Evolutionary conservation across 176 grass and related monocot genomes (phyloP), one percentile per base, ranked within the genome.

Genomic region (Echinochloa phyllopogon): DNA sequence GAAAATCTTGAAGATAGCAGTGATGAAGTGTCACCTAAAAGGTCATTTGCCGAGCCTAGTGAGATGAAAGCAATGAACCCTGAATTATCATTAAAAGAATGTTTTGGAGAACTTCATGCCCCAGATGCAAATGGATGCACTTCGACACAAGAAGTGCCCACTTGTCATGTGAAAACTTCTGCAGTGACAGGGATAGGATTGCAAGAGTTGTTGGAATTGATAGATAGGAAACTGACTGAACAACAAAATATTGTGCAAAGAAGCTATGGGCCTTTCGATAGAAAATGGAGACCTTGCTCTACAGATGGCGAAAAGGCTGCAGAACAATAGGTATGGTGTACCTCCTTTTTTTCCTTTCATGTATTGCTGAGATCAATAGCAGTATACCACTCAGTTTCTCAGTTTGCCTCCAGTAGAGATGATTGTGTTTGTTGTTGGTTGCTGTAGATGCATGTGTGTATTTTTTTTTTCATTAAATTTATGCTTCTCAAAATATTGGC

Each of bases 151-250:
- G 52, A 75, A 78, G 9, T 65, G 80, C 71, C 44, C 37, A 79
- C 53, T 81, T 92, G 77, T 63, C 84, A 87, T 29, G 91, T 98
- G 76, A 93, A 92, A 89, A 95, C 91, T 84, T 98, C 95, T 77
- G 91, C 93, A 52, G 85, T 94, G 42, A 83, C 65, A 1, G 89
- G 95, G 51, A 73, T 75, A 84, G 95, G 95, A 68, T 88, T 98
- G 87, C 91, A 98, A 83, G 91, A 92, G 72, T 79, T 98, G 33
- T 67, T 98, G 76, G 52, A 70, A 25, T 52, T 94, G 40, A 95
- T 98, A 67, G 96, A 98, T 82, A 33, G 55, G 39, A 98, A 93
- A 79, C 48, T 98, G 38, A 91, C 48, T 63, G 62, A 83, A 76
- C 82, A 93, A 75, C 87, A 85, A 92, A 79, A 74, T 4, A 38